Conservation (phyloP, 116 monocot species). For the Zostera marina region DNA sequence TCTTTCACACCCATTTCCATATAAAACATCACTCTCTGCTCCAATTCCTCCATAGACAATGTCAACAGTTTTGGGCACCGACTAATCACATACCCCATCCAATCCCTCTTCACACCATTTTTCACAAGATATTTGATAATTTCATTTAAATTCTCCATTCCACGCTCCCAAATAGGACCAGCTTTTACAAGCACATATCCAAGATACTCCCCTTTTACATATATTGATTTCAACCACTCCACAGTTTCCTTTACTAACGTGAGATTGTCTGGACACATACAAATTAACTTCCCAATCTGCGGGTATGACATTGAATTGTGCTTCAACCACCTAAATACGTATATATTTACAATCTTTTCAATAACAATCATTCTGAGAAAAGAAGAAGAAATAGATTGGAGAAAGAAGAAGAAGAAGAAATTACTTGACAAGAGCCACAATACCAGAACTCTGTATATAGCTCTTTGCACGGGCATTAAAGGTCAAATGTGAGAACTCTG, state of each 20-base stretch:
- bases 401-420: not conserved
- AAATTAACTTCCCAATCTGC: slow-evolving; percentile 75
- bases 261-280: slow-evolving; percentile 50
- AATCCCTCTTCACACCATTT: slow-evolving; percentile 66
- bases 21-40: slow-evolving; percentile 55
- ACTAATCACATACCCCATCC: slow-evolving; percentile 69
- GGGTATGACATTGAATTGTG: slow-evolving; percentile 78
- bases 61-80: slow-evolving; percentile 61
- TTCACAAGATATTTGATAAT: slow-evolving; percentile 42
- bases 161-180: slow-evolving; percentile 28
- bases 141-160: slow-evolving; percentile 36
- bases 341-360: not conserved
- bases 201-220: slow-evolving; percentile 68
- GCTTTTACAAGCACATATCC: slow-evolving; percentile 62
- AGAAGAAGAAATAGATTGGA: not conserved
- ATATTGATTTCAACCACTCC: slow-evolving; percentile 82
- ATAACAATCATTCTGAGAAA: not conserved
- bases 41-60: slow-evolving; percentile 47
- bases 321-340: slow-evolving; percentile 80
- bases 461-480: slow-evolving; percentile 68
- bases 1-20: slow-evolving; percentile 67
- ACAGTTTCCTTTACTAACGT: slow-evolving; percentile 21
- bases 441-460: slow-evolving; percentile 55
- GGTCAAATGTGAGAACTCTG: slow-evolving; percentile 48
- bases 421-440: slow-evolving; percentile 88